Conservation (phyloP, 192 early-diverging fungal genomes). For the Coemansia sp. region DNA sequence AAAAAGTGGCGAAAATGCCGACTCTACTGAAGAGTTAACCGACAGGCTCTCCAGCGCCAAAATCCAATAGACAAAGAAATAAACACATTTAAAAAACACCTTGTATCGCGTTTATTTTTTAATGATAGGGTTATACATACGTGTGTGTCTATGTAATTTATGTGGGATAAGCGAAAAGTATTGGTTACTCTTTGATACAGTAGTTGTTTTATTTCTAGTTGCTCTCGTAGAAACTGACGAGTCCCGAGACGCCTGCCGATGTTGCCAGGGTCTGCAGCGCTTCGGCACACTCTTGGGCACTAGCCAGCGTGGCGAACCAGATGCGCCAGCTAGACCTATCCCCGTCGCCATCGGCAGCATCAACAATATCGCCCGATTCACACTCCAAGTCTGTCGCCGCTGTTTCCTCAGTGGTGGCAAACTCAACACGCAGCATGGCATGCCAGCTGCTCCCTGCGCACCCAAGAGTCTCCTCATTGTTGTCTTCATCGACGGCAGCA, state of each 20-base stretch:
- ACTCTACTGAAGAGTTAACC: slow-evolving; percentile 2
- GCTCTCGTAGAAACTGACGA: slow-evolving; percentile 11
- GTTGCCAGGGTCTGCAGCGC: slow-evolving; percentile 23
- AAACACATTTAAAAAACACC: no score
- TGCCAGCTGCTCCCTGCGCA: slow-evolving; percentile 37
- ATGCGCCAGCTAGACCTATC: slow-evolving; percentile 20
- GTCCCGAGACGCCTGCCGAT: slow-evolving; percentile 4
- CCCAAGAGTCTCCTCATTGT: slow-evolving; percentile 6
- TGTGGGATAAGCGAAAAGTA: no score
- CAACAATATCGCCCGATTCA: slow-evolving; percentile 6
- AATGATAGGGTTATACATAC: no score
- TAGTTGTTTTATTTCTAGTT: no score
- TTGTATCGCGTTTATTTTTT: no score
- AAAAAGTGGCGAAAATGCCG: not conserved
- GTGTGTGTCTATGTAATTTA: no score
- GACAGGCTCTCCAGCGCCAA: not conserved
- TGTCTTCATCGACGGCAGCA: not conserved
- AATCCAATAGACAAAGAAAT: not conserved
- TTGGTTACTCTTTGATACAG: no score
- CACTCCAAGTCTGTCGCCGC: no score
- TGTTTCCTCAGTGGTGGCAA: slow-evolving; percentile 11
- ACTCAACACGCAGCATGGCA: slow-evolving; percentile 39
- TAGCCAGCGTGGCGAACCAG: slow-evolving; percentile 42
- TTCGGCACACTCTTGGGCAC: slow-evolving; percentile 42
- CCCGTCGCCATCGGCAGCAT: not conserved